These are phyloP conservation scores for Striga asiatica DNA, from an alignment of 257 asterid genomes.

Conservation along the genomic window DNA sequence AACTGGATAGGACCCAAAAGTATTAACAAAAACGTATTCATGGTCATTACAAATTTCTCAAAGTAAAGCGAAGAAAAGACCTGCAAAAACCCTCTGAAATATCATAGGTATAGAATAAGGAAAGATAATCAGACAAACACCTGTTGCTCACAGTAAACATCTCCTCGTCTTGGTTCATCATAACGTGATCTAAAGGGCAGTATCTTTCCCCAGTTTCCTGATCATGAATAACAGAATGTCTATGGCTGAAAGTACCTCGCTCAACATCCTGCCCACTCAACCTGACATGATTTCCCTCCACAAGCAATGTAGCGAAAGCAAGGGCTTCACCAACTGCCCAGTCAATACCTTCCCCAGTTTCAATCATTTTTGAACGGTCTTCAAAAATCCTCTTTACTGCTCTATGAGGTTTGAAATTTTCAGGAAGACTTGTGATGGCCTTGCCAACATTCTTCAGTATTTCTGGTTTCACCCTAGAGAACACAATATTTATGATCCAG, in stretches of 20 bases:
- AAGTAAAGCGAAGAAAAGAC: background rate
- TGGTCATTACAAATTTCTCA: background rate
- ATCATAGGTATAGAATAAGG: background rate
- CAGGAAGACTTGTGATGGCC: slow-evolving; percentile 78
- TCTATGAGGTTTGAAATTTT: slow-evolving; percentile 69
- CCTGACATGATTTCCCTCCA: slow-evolving; percentile 97
- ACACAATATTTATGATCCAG: too few relatives aligned
- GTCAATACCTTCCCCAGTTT: slow-evolving; percentile 90
- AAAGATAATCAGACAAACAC: too few relatives aligned
- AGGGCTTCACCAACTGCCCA: slow-evolving; percentile 98
- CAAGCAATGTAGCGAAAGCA: slow-evolving; percentile 91
- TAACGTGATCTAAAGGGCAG: slow-evolving; percentile 92
- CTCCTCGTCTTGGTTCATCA: slow-evolving; percentile 84
- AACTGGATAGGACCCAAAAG: slow-evolving; percentile 33
- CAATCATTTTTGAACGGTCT: slow-evolving; percentile 92
- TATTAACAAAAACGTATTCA: slow-evolving; percentile 6
- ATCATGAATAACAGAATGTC: slow-evolving; percentile 86
- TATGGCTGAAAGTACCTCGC: slow-evolving; percentile 97
- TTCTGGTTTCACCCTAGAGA: too few relatives aligned
- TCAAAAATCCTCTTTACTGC: slow-evolving; percentile 73
- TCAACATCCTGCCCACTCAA: slow-evolving; percentile 99
- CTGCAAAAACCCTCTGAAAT: background rate
- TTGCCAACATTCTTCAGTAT: slow-evolving; percentile 87
- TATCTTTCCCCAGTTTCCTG: slow-evolving; percentile 78
- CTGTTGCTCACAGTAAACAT: slow-evolving; percentile 98